phyloP scores from a whole-genome alignment of 1,284 basidiomycete species.

The Schizophyllum commune region DNA sequence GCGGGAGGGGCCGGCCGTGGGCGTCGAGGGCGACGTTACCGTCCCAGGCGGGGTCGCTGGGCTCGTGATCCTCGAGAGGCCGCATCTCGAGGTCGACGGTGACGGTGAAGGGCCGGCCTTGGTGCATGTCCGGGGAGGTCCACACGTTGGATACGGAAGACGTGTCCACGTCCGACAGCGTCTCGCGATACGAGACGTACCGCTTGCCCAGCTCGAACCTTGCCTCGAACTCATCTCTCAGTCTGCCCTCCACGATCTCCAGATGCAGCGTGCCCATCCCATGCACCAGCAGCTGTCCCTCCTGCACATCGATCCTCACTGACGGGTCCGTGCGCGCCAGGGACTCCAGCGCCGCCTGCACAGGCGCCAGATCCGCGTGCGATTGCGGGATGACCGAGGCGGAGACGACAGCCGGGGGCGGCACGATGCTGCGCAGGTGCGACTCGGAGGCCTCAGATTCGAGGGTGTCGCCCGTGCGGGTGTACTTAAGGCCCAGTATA shows the following conservation, averaged over 20 bases:
- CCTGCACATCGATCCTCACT: constrained; percentile 67
- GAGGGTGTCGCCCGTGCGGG: constrained; percentile 85
- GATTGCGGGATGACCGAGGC: constrained; percentile 76
- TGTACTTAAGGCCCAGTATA: constrained; percentile 74
- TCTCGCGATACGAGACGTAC: constrained; percentile 77
- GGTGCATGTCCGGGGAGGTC: neutral
- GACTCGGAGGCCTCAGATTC: constrained; percentile 30
- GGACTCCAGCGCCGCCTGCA: constrained; percentile 67
- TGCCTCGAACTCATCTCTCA: constrained; percentile 75
- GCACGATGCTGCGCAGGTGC: constrained; percentile 54
- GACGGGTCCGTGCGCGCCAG: constrained; percentile 85
- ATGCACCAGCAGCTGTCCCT: constrained; percentile 79
- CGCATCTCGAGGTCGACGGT: constrained; percentile 46
- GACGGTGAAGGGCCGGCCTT: constrained; percentile 40
- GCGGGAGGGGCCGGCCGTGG: constrained; percentile 41
- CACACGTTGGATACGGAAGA: constrained; percentile 37
- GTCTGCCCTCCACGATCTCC: constrained; percentile 77
- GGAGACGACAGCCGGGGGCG: constrained; percentile 73
- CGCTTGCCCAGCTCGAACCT: constrained; percentile 73
- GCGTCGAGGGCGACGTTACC: constrained; percentile 61
- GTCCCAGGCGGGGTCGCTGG: constrained; percentile 62
- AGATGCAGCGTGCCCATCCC: constrained; percentile 83
- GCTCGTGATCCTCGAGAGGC: constrained; percentile 44
- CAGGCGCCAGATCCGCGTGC: constrained; percentile 69
- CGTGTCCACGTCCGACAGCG: constrained; percentile 47